A percentile compares a stretch with the other conserved stretches of the same genome.
phyloP scores from a whole-genome alignment of 768 basidiomycete genomes.

The Russula virescens region DNA sequence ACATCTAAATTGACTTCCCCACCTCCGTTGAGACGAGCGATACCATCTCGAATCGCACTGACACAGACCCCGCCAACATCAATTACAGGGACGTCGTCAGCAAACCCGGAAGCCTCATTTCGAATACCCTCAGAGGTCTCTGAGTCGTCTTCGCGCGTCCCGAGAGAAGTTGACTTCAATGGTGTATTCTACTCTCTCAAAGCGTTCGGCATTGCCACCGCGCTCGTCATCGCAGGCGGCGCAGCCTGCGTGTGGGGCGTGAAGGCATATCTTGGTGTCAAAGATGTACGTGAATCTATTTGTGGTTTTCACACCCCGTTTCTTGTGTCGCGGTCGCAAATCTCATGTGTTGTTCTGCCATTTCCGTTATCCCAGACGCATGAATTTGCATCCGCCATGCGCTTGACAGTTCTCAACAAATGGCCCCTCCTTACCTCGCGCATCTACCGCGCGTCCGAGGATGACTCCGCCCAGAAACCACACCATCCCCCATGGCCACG shows the following conservation, averaged over 20 bases:
- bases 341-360: too few species aligned
- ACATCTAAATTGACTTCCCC: slow-evolving; percentile 21
- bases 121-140: background rate
- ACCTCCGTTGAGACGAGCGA: slow-evolving; percentile 20
- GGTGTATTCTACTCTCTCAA: slow-evolving; percentile 52
- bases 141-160: background rate
- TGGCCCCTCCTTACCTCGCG: slow-evolving; percentile 46
- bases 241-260: slow-evolving; percentile 43
- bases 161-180: slow-evolving; percentile 37
- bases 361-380: slow-evolving; percentile 37
- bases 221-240: slow-evolving; percentile 47
- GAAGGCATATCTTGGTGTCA: slow-evolving; percentile 47
- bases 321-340: too few species aligned
- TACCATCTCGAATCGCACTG: background rate
- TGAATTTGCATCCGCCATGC: slow-evolving; percentile 58
- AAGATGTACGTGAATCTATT: slow-evolving; percentile 41
- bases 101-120: background rate
- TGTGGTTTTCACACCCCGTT: background rate
- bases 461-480: slow-evolving; percentile 9
- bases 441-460: slow-evolving; percentile 43
- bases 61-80: background rate
- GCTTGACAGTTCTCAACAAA: slow-evolving; percentile 39
- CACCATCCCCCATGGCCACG: slow-evolving; percentile 20
- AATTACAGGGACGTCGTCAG: background rate
- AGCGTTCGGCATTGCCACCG: slow-evolving; percentile 61